Base-by-base conservation (phyloP, 495 filamentous ascomycete genomes). In the Recurvomyces mirabilis region DNA sequence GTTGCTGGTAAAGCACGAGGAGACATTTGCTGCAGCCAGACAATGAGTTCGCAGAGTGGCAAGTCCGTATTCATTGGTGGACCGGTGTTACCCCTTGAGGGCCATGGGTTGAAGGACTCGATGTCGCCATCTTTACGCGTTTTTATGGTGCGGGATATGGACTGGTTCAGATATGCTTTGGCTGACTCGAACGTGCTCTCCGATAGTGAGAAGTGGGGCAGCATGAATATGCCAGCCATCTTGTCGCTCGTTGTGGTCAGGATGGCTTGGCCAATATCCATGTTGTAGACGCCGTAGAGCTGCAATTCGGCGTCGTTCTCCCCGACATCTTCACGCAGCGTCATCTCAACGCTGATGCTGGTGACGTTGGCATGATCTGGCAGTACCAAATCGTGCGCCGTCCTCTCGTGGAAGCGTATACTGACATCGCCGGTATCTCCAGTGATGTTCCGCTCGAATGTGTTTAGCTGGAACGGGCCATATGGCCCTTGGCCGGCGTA, bases 211-310 rank as follows among this genome's bases (percentile, higher is more conserved):
- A 98, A 74, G 63, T 96, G 86, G 17, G 91, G 88, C 46, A 96
- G 62, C 18, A 80, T 77, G 58, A 94, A 93, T 23, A 95, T 75
- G 28, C 91, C 91, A 17, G 79, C 72, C 58, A 87, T 95, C 65
- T 93, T 94, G 59, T 93, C 83, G 56, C 84, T 93, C 11, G 87
- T 85, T 0, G 91, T 95, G 6, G 78, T 83, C 40, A 95, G 60
- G 13, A 95, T 62, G 31, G 93, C 78, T 4, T 73, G 70, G 3
- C 91, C 91, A 35, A 77, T 71, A 20, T 73, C 67, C 20, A 79
- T 77, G 66, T 84, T 89, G 66, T 95, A 88, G 4, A 91, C 72
- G 15, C 91, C 91, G 54, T 82, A 75, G 29, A 94, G 62, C 19
- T 71, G 71, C 59, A 93, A 69, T 43, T 84, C 77, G 74, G 80